Evolutionary conservation across 2,329 filamentous ascomycete species (phyloP).

Genomic region (Stagonosporopsis chrysanthemi): DNA sequence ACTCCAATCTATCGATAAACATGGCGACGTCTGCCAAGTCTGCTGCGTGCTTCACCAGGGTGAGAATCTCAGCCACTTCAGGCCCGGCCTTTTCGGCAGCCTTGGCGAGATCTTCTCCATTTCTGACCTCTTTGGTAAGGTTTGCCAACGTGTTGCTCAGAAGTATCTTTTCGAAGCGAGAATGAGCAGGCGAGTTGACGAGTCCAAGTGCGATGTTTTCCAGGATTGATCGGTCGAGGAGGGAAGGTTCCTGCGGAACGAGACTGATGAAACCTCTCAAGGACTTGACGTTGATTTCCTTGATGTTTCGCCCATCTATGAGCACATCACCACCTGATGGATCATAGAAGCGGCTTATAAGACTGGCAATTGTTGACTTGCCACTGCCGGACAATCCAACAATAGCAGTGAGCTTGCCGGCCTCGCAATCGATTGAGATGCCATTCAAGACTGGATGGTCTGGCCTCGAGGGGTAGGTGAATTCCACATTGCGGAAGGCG

Average conservation of each 20-base stretch:
- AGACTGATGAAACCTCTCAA: conserved; percentile 49
- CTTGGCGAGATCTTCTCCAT: conserved; percentile 57
- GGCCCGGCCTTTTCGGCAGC: conserved; percentile 26
- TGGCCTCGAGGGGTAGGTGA: conserved; percentile 53
- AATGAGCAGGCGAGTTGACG: conserved; percentile 51
- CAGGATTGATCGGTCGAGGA: conserved; percentile 60
- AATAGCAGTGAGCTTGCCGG: conserved; percentile 53
- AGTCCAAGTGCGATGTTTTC: conserved; percentile 63
- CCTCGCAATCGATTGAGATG: conserved; percentile 47
- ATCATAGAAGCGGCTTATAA: conserved; percentile 52
- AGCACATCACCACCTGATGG: conserved; percentile 63
- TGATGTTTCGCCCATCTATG: conserved; percentile 59
- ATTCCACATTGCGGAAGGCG: conserved; percentile 51
- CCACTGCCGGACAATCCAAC: conserved; percentile 54
- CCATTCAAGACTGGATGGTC: conserved; percentile 50
- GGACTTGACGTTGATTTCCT: conserved; percentile 47
- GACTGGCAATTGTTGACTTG: conserved; percentile 52
- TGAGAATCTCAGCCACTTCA: conserved; percentile 57
- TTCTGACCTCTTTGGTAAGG: conserved; percentile 61
- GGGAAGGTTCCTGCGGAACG: conserved; percentile 61
- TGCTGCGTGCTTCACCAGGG: conserved; percentile 59
- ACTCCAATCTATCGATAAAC: conserved; percentile 63
- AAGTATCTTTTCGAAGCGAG: conserved; percentile 55
- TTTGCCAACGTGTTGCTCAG: conserved; percentile 59
- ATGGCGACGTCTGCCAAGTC: conserved; percentile 65